A percentile compares a stretch with the other conserved stretches of the same genome.
Conservation (phyloP, 2,329 filamentous ascomycete genomes). For the Myriosclerotinia scirpicola region DNA sequence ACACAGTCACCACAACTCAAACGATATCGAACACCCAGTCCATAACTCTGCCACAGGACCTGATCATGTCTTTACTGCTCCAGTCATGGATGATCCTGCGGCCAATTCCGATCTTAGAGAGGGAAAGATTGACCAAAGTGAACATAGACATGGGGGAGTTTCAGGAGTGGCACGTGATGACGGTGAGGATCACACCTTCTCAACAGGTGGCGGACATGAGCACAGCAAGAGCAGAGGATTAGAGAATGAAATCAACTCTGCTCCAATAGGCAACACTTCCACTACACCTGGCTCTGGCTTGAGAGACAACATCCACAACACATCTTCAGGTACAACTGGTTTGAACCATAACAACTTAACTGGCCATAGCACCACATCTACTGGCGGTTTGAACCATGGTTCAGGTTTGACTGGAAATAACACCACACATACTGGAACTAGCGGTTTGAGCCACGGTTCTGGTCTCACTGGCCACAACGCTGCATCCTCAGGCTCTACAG, state of each 20-base stretch:
- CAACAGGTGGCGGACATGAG: conserved; percentile 6
- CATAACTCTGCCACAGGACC: conserved; percentile 14
- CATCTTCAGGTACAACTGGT: conserved; percentile 3
- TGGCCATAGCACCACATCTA: neutral
- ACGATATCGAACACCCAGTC: neutral
- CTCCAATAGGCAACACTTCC: conserved; percentile 12
- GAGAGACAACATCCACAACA: conserved; percentile 5
- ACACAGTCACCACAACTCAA: neutral
- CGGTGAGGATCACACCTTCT: neutral
- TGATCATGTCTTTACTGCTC: conserved; percentile 18
- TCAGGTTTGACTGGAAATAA: neutral
- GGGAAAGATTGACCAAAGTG: conserved; percentile 10
- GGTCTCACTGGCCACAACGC: neutral
- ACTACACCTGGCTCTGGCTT: conserved; percentile 13
- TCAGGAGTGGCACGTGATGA: conserved; percentile 8
- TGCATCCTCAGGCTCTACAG: neutral
- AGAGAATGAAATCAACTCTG: conserved; percentile 3
- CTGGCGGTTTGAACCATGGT: neutral
- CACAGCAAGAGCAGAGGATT: conserved; percentile 11
- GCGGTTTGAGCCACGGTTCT: neutral
- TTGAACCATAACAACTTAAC: neutral
- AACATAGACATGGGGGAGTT: conserved; percentile 5
- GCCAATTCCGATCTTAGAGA: conserved; percentile 1
- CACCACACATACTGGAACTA: neutral
- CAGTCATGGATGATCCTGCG: conserved; percentile 16